These are phyloP conservation scores for Piper longum DNA, from an alignment of 164 flowering plant genomes.

Conservation along the genomic window DNA sequence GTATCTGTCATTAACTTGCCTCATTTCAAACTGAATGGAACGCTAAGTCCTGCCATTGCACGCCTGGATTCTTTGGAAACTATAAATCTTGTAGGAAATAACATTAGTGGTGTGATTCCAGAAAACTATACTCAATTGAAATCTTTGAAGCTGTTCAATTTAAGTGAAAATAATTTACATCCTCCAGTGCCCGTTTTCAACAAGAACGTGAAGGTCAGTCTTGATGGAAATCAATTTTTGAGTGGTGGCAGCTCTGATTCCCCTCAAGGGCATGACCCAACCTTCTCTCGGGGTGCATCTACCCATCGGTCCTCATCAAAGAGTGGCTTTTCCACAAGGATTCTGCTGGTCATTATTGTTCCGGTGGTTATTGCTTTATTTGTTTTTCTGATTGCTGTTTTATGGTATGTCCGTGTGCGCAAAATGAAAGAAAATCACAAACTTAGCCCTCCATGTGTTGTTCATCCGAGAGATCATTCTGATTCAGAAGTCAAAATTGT, in stretches of 20 bases:
- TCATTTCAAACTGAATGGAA: slow-evolving; percentile 38
- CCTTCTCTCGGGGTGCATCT: background rate
- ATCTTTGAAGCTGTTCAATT: slow-evolving; percentile 37
- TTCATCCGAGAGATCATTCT: slow-evolving; percentile 45
- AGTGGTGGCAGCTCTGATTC: slow-evolving; percentile 6
- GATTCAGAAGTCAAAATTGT: slow-evolving; percentile 40
- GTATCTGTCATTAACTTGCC: slow-evolving; percentile 45
- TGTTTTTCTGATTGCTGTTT: background rate
- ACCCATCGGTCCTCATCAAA: background rate
- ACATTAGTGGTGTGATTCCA: slow-evolving; percentile 46
- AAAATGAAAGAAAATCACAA: background rate
- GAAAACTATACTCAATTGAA: slow-evolving; percentile 25
- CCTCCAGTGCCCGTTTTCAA: slow-evolving; percentile 59
- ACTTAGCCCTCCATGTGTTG: slow-evolving; percentile 15
- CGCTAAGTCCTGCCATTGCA: slow-evolving; percentile 52
- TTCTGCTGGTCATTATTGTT: background rate
- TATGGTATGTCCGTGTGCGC: background rate
- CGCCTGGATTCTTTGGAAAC: slow-evolving; percentile 34
- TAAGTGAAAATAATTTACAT: slow-evolving; percentile 37
- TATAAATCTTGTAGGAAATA: slow-evolving; percentile 37
- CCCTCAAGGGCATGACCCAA: background rate
- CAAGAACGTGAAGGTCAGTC: slow-evolving; percentile 23
- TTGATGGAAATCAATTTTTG: slow-evolving; percentile 37
- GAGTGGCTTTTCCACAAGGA: background rate
- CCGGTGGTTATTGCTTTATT: background rate